phyloP scores from a whole-genome alignment of 805 yeast genomes.

The Starmerella bombi region DNA sequence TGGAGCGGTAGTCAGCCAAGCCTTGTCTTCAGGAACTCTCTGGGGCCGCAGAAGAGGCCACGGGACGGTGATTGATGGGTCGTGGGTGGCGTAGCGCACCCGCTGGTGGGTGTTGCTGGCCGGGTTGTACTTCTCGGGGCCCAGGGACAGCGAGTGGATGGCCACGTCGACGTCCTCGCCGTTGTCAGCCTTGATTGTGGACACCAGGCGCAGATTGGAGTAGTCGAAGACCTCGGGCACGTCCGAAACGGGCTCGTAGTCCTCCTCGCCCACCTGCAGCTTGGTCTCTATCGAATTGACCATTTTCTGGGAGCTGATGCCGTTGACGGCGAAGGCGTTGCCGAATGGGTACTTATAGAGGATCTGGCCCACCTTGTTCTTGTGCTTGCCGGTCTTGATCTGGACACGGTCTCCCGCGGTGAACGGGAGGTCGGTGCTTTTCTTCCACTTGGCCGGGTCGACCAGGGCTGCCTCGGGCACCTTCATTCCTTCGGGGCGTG shows the following conservation, averaged over 20 bases:
- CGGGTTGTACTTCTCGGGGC: constrained; percentile 60
- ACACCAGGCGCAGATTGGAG: constrained; percentile 58
- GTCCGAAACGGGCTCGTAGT: constrained; percentile 54
- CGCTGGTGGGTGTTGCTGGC: constrained; percentile 64
- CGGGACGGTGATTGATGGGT: constrained; percentile 60
- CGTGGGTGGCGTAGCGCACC: constrained; percentile 59
- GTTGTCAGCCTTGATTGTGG: constrained; percentile 52
- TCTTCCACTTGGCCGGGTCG: constrained; percentile 15
- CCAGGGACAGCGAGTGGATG: constrained; percentile 56
- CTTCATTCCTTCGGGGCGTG: constrained; percentile 18
- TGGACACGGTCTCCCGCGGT: constrained; percentile 23
- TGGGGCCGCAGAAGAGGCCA: constrained; percentile 62
- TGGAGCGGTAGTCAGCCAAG: constrained; percentile 43
- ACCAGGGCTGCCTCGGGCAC: constrained; percentile 17
- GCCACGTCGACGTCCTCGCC: constrained; percentile 60
- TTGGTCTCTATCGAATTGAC: constrained; percentile 63
- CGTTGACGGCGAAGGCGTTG: constrained; percentile 51
- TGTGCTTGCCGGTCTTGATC: constrained; percentile 40
- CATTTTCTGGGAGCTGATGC: constrained; percentile 51
- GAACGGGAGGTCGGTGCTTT: constrained; percentile 21
- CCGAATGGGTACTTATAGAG: constrained; percentile 41
- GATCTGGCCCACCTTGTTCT: constrained; percentile 63
- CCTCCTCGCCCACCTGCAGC: constrained; percentile 39
- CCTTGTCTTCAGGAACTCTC: constrained; percentile 24
- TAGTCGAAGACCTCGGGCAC: constrained; percentile 52